Conservation (phyloP, 495 filamentous ascomycete species). For the Penicillium antarcticum region DNA sequence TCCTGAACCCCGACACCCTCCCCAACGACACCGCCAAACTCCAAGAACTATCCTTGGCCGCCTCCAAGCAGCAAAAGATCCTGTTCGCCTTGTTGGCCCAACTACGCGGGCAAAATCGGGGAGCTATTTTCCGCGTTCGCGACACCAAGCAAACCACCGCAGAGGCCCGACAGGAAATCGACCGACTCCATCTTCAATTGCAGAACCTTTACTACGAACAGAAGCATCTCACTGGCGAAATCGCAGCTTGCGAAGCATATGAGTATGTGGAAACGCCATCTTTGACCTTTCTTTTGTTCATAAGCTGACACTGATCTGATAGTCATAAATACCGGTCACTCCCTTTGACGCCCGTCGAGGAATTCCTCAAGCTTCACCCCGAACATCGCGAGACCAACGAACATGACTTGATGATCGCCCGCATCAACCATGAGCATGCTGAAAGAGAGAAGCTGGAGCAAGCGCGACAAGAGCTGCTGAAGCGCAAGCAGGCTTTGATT, state of each 20-base stretch:
- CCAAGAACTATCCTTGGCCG: conserved; percentile 54
- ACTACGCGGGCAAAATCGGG: conserved; percentile 77
- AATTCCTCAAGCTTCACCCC: conserved; percentile 77
- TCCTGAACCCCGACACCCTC: conserved; percentile 46
- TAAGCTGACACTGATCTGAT: conserved; percentile 16
- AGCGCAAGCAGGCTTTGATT: conserved; percentile 86
- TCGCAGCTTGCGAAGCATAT: conserved; percentile 84
- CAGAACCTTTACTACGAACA: conserved; percentile 98
- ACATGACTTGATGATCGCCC: conserved; percentile 81
- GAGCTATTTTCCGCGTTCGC: conserved; percentile 74
- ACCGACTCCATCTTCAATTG: conserved; percentile 83
- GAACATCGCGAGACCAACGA: conserved; percentile 67
- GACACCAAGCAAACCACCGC: conserved; percentile 84
- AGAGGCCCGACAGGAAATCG: conserved; percentile 85
- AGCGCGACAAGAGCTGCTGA: conserved; percentile 78
- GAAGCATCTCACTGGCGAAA: conserved; percentile 84
- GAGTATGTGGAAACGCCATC: too few relatives aligned
- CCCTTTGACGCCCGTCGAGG: conserved; percentile 76
- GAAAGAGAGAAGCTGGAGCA: conserved; percentile 86
- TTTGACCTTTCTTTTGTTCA: not conserved
- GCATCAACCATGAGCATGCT: conserved; percentile 85
- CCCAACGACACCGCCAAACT: conserved; percentile 31
- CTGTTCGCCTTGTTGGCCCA: conserved; percentile 77
- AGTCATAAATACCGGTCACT: conserved; percentile 87
- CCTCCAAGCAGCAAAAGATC: conserved; percentile 74